A percentile compares a stretch with the other conserved stretches of the same genome.
These are phyloP conservation scores for Pinus tabuliformis DNA, from an alignment of 75 land plant species.

Conservation along the genomic window DNA sequence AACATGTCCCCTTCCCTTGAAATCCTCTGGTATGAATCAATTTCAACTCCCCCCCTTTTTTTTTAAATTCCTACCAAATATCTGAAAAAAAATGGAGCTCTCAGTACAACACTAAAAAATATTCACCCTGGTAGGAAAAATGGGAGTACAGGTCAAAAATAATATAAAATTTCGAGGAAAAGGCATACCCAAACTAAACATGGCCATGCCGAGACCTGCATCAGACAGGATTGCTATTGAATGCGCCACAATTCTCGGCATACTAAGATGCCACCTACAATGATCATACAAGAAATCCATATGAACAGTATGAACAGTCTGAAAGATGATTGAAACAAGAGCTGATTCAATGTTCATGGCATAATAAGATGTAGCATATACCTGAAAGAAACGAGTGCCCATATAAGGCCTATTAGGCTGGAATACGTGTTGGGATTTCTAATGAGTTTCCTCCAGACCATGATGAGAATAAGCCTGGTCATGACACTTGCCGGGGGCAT, in stretches of 20 bases:
- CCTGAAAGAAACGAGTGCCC: slow-evolving; percentile 91
- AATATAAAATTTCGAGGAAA: not conserved
- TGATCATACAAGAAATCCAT: not conserved
- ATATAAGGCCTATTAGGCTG: slow-evolving; percentile 83
- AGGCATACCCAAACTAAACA: slow-evolving; percentile 83
- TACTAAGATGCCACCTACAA: slow-evolving; percentile 73
- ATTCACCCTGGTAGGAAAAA: not conserved
- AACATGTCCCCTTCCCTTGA: too few relatives aligned
- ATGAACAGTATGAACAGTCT: not conserved
- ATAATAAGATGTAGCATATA: slow-evolving; percentile 19
- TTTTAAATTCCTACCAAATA: too few relatives aligned
- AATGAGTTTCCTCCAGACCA: slow-evolving; percentile 96
- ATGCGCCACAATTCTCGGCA: slow-evolving; percentile 69
- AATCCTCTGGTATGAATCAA: too few relatives aligned
- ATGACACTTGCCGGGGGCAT: slow-evolving; percentile 97
- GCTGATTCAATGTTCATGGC: not conserved
- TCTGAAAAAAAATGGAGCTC: too few relatives aligned
- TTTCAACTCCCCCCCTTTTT: too few relatives aligned
- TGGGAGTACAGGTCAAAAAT: not conserved
- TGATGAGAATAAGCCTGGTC: slow-evolving; percentile 89
- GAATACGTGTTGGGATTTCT: slow-evolving; percentile 98
- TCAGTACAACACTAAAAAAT: too few relatives aligned
- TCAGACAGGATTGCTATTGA: slow-evolving; percentile 89
- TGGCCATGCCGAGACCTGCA: slow-evolving; percentile 96
- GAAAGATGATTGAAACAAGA: not conserved